These are phyloP conservation scores for Starmerella floris DNA, from an alignment of 805 yeast species.

Conservation along the genomic window DNA sequence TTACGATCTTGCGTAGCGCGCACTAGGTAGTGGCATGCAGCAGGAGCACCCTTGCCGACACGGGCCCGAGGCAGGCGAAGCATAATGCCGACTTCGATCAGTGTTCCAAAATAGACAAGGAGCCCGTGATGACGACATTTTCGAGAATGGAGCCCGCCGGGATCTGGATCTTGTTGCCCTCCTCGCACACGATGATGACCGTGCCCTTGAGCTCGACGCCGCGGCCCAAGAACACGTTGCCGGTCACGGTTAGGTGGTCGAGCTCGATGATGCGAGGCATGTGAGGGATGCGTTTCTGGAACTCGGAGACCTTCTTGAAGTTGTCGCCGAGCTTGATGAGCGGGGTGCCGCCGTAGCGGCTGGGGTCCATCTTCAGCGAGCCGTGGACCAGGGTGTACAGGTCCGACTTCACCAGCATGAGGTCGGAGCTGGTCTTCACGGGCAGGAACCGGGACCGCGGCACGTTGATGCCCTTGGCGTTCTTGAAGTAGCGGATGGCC, in stretches of 20 bases:
- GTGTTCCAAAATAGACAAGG: conserved; percentile 86
- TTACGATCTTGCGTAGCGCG: too few relatives aligned
- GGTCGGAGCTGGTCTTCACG: conserved; percentile 92
- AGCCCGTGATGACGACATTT: conserved; percentile 95
- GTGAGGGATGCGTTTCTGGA: conserved; percentile 79
- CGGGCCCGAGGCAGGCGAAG: too few relatives aligned
- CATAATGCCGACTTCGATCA: conserved; percentile 27
- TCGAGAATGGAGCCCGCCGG: conserved; percentile 93
- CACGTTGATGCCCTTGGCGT: conserved; percentile 95
- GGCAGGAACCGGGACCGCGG: conserved; percentile 97
- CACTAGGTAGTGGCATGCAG: too few relatives aligned
- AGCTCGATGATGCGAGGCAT: conserved; percentile 94
- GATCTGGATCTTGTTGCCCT: conserved; percentile 91
- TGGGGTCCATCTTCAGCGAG: conserved; percentile 66
- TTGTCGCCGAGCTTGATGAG: conserved; percentile 92
- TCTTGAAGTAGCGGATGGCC: conserved; percentile 87
- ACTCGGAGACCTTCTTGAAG: conserved; percentile 87
- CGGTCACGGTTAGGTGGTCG: conserved; percentile 94
- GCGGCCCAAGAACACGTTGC: conserved; percentile 85
- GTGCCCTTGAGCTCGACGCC: conserved; percentile 89
- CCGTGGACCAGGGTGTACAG: conserved; percentile 85
- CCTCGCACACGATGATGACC: conserved; percentile 92
- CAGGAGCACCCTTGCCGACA: too few relatives aligned
- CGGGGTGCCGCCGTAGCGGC: conserved; percentile 85
- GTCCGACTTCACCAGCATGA: conserved; percentile 88